These are phyloP conservation scores for Tuber borchii DNA, from an alignment of 495 filamentous ascomycete genomes.

Conservation along the genomic window DNA sequence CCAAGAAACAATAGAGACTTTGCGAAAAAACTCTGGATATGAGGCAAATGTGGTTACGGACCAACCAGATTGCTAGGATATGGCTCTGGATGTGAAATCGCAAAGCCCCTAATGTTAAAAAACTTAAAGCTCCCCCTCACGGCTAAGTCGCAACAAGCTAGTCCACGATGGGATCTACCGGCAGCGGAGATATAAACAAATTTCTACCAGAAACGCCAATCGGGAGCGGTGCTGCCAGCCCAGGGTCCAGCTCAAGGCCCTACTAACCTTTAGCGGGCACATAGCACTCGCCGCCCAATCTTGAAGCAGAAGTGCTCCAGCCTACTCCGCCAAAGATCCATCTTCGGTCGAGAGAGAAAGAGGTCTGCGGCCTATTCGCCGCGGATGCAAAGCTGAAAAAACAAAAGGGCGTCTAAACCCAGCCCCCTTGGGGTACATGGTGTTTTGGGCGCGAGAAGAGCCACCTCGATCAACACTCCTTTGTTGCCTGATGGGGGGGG, in stretches of 20 bases:
- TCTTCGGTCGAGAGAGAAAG: neutral
- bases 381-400: neutral
- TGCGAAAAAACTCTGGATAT: no score
- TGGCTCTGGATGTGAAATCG: no score
- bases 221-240: neutral
- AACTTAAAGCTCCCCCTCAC: neutral
- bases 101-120: neutral
- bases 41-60: no score
- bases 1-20: no score
- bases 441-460: neutral
- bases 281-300: neutral
- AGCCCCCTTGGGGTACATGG: neutral
- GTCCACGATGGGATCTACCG: neutral
- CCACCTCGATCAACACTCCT: neutral
- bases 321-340: neutral
- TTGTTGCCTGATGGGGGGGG: neutral
- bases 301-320: neutral
- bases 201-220: neutral
- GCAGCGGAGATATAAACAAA: neutral
- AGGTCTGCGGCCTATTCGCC: neutral
- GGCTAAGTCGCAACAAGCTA: neutral
- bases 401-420: neutral
- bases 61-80: no score
- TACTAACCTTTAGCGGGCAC: neutral
- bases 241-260: neutral